Percentiles rank a stretch among this genome's conserved stretches.
Evolutionary conservation across 805 yeast genomes (phyloP).

Genomic region (Cyberlindnera saturnus): DNA sequence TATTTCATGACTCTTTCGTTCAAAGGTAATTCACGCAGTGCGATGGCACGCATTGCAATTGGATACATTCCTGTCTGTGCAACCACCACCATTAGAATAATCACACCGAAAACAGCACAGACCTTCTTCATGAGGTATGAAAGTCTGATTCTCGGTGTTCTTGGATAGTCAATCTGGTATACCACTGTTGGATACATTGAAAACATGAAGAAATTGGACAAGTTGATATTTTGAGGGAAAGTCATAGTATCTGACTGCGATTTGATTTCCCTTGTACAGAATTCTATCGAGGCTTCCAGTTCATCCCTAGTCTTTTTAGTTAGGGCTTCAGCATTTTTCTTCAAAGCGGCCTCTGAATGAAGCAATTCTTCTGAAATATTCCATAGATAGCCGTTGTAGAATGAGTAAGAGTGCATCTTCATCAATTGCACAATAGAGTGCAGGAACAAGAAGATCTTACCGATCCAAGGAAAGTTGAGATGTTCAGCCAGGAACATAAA

Average conservation of each 20-base stretch:
- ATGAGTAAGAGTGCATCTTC: slow-evolving; percentile 94
- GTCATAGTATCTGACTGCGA: slow-evolving; percentile 39
- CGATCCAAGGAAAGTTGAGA: slow-evolving; percentile 79
- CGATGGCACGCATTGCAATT: slow-evolving; percentile 51
- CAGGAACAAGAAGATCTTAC: slow-evolving; percentile 73
- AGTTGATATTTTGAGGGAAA: slow-evolving; percentile 72
- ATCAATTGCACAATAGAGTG: slow-evolving; percentile 84
- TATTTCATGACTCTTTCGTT: slow-evolving; percentile 38
- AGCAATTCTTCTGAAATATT: slow-evolving; percentile 46
- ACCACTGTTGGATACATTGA: slow-evolving; percentile 88
- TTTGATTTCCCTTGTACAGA: slow-evolving; percentile 67
- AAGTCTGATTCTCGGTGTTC: slow-evolving; percentile 67
- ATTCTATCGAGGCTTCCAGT: slow-evolving; percentile 43
- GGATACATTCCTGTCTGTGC: slow-evolving; percentile 78
- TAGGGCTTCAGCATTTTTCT: slow-evolving; percentile 28
- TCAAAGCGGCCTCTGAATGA: slow-evolving; percentile 39
- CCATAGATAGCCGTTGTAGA: slow-evolving; percentile 90
- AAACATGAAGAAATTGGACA: slow-evolving; percentile 63
- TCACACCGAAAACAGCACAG: slow-evolving; percentile 81
- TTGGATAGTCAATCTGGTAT: slow-evolving; percentile 76
- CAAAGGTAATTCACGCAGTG: slow-evolving; percentile 46
- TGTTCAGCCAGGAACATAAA: slow-evolving; percentile 53
- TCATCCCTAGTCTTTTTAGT: slow-evolving; percentile 19
- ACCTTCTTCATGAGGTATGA: slow-evolving; percentile 60
- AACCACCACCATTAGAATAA: slow-evolving; percentile 71